Evolutionary conservation across 2,329 filamentous ascomycete species (phyloP).

Genomic region (Aspergillus pseudoterreus): DNA sequence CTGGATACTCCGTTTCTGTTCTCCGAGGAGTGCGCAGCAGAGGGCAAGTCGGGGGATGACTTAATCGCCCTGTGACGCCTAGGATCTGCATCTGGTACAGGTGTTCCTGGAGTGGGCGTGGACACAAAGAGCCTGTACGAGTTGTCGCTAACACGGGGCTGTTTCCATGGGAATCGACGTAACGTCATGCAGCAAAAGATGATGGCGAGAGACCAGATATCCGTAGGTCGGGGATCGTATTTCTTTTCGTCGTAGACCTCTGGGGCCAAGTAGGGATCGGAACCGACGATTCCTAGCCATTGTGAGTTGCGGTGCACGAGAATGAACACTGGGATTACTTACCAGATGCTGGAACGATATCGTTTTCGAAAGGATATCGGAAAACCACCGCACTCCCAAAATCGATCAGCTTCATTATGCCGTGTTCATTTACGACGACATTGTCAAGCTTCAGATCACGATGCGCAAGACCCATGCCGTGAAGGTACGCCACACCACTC

Average conservation of each 20-base stretch:
- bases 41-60: slow-evolving; percentile 33
- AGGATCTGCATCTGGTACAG: slow-evolving; percentile 39
- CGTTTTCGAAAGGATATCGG: slow-evolving; percentile 93
- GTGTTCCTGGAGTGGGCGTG: slow-evolving; percentile 68
- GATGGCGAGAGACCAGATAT: slow-evolving; percentile 97
- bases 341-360: slow-evolving; percentile 78
- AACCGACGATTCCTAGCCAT: slow-evolving; percentile 66
- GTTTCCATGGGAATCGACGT: slow-evolving; percentile 93
- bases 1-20: slow-evolving; percentile 11
- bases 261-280: slow-evolving; percentile 92
- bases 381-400: slow-evolving; percentile 98
- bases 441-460: slow-evolving; percentile 96
- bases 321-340: slow-evolving; percentile 32
- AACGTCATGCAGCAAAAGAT: slow-evolving; percentile 99
- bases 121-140: slow-evolving; percentile 92
- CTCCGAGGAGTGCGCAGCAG: slow-evolving; percentile 18
- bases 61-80: slow-evolving; percentile 31
- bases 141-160: slow-evolving; percentile 85
- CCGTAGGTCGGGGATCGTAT: slow-evolving; percentile 89
- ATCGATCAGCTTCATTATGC: slow-evolving; percentile 99
- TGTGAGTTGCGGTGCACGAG: slow-evolving; percentile 9
- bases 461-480: slow-evolving; percentile 92
- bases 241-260: slow-evolving; percentile 93
- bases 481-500: slow-evolving; percentile 88
- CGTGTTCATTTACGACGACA: slow-evolving; percentile 90